Base-by-base conservation (phyloP, 1,139 yeast genomes). In the Zygosaccharomyces sapae region DNA sequence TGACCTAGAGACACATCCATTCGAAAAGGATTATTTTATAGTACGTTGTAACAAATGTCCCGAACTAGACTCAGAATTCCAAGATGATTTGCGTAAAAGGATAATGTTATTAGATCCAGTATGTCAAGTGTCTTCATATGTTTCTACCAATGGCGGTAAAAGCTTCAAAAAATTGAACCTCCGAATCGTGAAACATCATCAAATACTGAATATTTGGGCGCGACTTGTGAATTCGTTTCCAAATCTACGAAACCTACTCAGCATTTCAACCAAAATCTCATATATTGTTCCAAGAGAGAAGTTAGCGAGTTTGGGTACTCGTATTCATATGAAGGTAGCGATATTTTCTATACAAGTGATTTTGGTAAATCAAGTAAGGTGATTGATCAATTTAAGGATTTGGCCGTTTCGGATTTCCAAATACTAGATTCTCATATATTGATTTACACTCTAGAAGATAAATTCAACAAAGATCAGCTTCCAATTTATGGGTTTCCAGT, bases 401-500 rank as follows among this genome's bases (percentile, higher is more conserved):
- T 41, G 43, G 40, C 42, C n/a, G 49, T 61, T 3, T 31, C 27
- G 7, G 16, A 43, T 18, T 39, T 56, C 22, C 29, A 37, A 5
- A 42, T 62, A 3, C 43, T 54, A 13, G 47, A 57, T 7, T 51
- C 55, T 2, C 55, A 57, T 41, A 31, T 62, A 5, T 43, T 61
- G 5, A 59, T 56, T 1, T 38, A 52, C n/a, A 58, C 62, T 4
- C 36, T 46, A 16, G 61, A 54, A 20, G 69, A 65, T 47, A 49
- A 42, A 38, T 58, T 50, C 44, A 62, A 62, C 44, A 5, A 1
- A 1, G 49, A 12, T 59, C 67, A 1, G 47, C 56, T 2, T 48
- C 47, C 20, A 52, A 44, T 22, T 10, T 65, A 1, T 65, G 63
- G 63, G 45, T 63, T 3, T 61, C 67, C 2, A 50, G 39, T 10